Conservation (phyloP, 1,284 basidiomycete genomes). For the Puccinia coronata region DNA sequence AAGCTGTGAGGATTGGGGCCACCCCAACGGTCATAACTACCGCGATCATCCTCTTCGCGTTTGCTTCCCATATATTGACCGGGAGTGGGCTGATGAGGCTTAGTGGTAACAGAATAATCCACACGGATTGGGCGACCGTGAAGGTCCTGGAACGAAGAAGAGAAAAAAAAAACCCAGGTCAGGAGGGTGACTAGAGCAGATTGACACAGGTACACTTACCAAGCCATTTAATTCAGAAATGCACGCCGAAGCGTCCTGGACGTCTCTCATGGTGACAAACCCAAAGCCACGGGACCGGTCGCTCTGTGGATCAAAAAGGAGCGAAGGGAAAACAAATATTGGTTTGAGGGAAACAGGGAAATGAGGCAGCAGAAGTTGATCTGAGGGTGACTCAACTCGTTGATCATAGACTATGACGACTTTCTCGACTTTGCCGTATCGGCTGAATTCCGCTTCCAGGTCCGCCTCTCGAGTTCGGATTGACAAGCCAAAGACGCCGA, state of each 20-base stretch:
- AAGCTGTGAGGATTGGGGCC: constrained; percentile 61
- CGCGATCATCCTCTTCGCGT: constrained; percentile 62
- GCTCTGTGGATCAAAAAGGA: constrained; percentile 64
- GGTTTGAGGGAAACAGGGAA: not conserved
- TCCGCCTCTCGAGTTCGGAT: constrained; percentile 92
- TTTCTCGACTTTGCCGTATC: constrained; percentile 88
- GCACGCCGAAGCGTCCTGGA: constrained; percentile 82
- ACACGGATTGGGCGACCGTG: constrained; percentile 95
- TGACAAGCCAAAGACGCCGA: constrained; percentile 94
- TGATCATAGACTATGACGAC: constrained; percentile 99
- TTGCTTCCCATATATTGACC: constrained; percentile 96
- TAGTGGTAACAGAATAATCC: constrained; percentile 90
- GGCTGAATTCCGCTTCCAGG: constrained; percentile 86
- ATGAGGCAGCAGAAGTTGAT: not conserved
- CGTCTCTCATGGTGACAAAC: constrained; percentile 87
- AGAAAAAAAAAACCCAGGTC: constrained; percentile 6
- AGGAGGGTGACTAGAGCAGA: not conserved
- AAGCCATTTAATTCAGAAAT: constrained; percentile 90
- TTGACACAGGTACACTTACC: constrained; percentile 63
- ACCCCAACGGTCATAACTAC: constrained; percentile 59
- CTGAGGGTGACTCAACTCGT: constrained; percentile 62
- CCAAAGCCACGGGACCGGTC: constrained; percentile 96
- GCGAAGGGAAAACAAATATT: not conserved
- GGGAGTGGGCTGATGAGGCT: constrained; percentile 91
- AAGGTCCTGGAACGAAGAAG: constrained; percentile 67